phyloP scores from a whole-genome alignment of 225 moss, liverwort and hornwort genomes.

The Straminergon stramineum region DNA sequence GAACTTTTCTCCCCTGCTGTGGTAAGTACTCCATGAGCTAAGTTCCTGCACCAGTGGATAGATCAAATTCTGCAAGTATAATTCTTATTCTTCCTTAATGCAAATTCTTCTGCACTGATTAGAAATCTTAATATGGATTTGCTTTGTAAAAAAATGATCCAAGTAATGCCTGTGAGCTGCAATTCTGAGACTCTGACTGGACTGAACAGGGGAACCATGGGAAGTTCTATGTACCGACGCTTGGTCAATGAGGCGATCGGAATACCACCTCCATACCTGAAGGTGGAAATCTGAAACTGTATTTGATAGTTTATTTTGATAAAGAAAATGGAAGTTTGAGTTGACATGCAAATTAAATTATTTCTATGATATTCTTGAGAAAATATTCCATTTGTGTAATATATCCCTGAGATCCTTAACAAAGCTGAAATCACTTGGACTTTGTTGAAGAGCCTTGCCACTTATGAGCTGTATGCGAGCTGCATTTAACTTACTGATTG shows the following conservation, averaged over 20 bases:
- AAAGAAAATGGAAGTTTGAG: background rate
- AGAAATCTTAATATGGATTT: background rate
- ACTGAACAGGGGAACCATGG: constrained; percentile 33
- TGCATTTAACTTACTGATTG: background rate
- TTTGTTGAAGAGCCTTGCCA: background rate
- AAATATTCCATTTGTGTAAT: background rate
- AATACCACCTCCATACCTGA: constrained; percentile 33
- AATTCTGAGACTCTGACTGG: background rate
- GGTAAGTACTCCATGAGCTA: background rate
- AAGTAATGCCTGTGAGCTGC: background rate
- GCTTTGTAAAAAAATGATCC: background rate
- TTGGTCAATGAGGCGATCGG: constrained; percentile 21
- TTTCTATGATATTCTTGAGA: background rate
- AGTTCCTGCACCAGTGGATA: background rate
- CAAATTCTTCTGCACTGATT: background rate
- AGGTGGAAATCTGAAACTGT: background rate
- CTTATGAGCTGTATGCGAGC: background rate
- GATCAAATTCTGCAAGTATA: background rate
- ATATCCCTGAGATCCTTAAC: background rate
- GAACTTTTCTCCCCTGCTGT: background rate
- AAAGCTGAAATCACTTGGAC: background rate
- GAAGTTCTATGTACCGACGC: constrained; percentile 6
- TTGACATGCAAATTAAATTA: background rate
- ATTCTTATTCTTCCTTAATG: background rate
- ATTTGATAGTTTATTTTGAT: background rate